Evolutionary conservation across 768 basidiomycete species (phyloP).

Genomic region (Mycena chlorophos): DNA sequence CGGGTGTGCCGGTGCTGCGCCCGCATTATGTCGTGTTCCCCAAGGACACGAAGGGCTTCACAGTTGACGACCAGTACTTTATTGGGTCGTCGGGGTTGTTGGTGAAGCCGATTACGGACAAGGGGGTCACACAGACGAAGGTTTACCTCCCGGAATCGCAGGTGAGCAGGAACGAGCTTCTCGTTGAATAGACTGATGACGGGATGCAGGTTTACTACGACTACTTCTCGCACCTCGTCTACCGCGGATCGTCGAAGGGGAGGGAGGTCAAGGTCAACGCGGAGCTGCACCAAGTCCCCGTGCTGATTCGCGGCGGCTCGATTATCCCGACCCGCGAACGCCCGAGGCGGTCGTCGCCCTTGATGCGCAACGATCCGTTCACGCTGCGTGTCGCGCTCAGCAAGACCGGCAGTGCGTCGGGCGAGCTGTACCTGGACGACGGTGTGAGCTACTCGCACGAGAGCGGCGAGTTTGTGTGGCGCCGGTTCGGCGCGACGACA

Average conservation of each 20-base stretch:
- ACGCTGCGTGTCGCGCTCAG: slow-evolving; percentile 83
- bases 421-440: slow-evolving; percentile 94
- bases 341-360: slow-evolving; percentile 76
- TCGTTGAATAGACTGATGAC: not conserved
- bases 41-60: slow-evolving; percentile 80
- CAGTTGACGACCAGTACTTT: slow-evolving; percentile 92
- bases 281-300: slow-evolving; percentile 75
- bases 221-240: slow-evolving; percentile 74
- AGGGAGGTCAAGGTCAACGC: slow-evolving; percentile 75
- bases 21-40: slow-evolving; percentile 98
- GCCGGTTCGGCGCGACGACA: slow-evolving; percentile 61
- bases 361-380: slow-evolving; percentile 93
- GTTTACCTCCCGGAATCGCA: slow-evolving; percentile 89
- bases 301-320: slow-evolving; percentile 88
- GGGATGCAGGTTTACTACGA: slow-evolving; percentile 86
- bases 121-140: slow-evolving; percentile 64
- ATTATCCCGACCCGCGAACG: slow-evolving; percentile 87
- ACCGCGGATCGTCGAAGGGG: slow-evolving; percentile 66
- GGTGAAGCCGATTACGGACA: slow-evolving; percentile 84
- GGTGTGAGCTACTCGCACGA: slow-evolving; percentile 80
- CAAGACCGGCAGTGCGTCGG: slow-evolving; percentile 57
- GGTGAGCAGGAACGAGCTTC: slow-evolving; percentile 36
- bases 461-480: slow-evolving; percentile 82
- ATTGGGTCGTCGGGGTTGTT: slow-evolving; percentile 86
- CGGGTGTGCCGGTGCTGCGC: slow-evolving; percentile 79